Conservation (phyloP, 495 filamentous ascomycete species). For the Neurospora sp. region DNA sequence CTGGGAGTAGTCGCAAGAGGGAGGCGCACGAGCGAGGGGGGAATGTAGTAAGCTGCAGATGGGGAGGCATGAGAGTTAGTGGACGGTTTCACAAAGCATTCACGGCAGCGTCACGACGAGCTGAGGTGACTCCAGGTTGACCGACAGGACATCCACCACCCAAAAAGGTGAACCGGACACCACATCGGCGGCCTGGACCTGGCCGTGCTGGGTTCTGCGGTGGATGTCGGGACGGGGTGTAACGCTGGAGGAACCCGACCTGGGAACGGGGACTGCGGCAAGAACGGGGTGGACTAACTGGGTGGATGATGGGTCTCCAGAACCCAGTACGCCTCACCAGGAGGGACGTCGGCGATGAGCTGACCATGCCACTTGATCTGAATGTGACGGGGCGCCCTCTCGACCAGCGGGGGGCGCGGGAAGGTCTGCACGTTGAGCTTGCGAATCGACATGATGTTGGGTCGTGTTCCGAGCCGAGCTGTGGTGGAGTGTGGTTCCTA, state of each 20-base stretch:
- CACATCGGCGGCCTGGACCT: neutral
- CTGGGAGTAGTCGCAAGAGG: slow-evolving; percentile 33
- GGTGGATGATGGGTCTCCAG: slow-evolving; percentile 49
- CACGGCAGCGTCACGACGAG: neutral
- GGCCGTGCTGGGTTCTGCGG: neutral
- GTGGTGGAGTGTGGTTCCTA: neutral
- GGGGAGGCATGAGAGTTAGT: neutral
- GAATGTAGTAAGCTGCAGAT: slow-evolving; percentile 44
- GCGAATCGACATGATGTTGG: slow-evolving; percentile 28
- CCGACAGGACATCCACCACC: neutral
- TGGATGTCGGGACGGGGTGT: neutral
- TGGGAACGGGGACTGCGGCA: neutral
- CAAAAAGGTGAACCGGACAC: neutral
- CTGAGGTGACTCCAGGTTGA: slow-evolving; percentile 1
- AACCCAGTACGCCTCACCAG: slow-evolving; percentile 47
- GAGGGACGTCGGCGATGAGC: slow-evolving; percentile 40
- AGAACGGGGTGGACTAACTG: slow-evolving; percentile 20
- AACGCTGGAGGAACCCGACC: neutral
- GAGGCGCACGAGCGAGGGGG: slow-evolving; percentile 29
- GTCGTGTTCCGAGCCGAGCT: neutral
- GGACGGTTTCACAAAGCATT: neutral
- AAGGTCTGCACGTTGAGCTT: slow-evolving; percentile 46
- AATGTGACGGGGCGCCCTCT: slow-evolving; percentile 38
- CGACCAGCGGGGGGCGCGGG: slow-evolving; percentile 47
- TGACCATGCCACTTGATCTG: slow-evolving; percentile 42